Conservation (phyloP, 768 basidiomycete genomes). For the Amyloporia xantha region DNA sequence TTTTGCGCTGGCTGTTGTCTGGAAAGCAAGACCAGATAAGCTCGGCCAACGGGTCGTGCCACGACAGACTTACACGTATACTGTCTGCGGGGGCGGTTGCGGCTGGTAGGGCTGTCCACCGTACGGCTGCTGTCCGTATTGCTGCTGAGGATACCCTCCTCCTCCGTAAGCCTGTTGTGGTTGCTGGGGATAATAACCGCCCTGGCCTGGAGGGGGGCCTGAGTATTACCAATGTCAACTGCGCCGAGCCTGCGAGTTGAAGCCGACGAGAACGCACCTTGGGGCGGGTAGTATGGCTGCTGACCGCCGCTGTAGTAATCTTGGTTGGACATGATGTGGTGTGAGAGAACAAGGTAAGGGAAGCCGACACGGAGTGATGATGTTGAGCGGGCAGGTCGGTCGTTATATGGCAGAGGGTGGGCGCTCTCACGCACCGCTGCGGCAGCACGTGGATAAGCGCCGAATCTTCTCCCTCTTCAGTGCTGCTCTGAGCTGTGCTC, state of each 20-base stretch:
- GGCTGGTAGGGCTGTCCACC: conserved; percentile 37
- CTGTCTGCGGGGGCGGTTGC: conserved; percentile 70
- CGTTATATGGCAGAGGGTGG: neutral
- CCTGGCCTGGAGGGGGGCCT: conserved; percentile 53
- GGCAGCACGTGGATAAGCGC: too few relatives aligned
- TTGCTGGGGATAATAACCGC: conserved; percentile 69
- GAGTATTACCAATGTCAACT: conserved; percentile 19
- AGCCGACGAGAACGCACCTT: conserved; percentile 29
- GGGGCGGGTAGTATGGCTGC: conserved; percentile 50
- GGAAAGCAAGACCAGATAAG: neutral
- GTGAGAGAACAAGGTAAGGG: conserved; percentile 12
- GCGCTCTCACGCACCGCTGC: neutral
- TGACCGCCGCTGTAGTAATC: conserved; percentile 60
- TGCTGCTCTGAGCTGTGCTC: neutral
- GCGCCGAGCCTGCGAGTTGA: neutral
- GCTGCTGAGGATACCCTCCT: conserved; percentile 28
- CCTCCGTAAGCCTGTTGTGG: conserved; percentile 63
- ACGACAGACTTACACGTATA: conserved; percentile 70
- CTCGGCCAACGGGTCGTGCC: too few relatives aligned
- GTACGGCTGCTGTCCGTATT: conserved; percentile 30
- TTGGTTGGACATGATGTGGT: conserved; percentile 50
- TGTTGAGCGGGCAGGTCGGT: neutral
- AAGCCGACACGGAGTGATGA: neutral
- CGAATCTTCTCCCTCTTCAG: neutral
- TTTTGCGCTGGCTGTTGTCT: conserved; percentile 51